A percentile compares a stretch with the other conserved stretches of the same genome.
Evolutionary conservation across 2,329 filamentous ascomycete species (phyloP).

Genomic region (Teratosphaeria epicoccoides): DNA sequence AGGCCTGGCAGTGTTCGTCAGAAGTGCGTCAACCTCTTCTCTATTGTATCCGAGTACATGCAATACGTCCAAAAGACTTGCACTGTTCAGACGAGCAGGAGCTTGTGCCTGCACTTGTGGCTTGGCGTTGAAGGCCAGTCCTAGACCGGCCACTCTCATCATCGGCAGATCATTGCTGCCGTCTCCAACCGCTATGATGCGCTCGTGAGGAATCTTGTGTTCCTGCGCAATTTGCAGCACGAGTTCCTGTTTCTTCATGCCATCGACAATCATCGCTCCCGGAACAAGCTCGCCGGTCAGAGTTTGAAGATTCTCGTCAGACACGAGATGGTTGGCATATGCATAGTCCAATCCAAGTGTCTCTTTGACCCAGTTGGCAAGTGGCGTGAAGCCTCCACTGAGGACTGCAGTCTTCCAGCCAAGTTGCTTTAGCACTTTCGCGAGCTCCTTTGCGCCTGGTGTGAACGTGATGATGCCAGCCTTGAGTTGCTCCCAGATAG

Average conservation of each 20-base stretch:
- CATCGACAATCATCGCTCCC: slow-evolving; percentile 61
- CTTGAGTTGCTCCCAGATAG: slow-evolving; percentile 56
- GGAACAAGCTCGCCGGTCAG: slow-evolving; percentile 65
- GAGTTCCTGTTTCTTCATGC: slow-evolving; percentile 62
- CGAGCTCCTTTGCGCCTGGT: slow-evolving; percentile 63
- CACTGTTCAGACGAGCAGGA: slow-evolving; percentile 59
- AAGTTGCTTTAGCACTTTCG: slow-evolving; percentile 62
- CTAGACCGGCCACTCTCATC: slow-evolving; percentile 64
- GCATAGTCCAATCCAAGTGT: slow-evolving; percentile 79
- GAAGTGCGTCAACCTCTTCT: slow-evolving; percentile 15
- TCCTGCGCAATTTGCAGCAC: slow-evolving; percentile 59
- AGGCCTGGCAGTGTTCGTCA: not conserved
- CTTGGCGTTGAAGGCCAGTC: slow-evolving; percentile 78
- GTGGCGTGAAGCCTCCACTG: slow-evolving; percentile 81
- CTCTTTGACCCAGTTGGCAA: slow-evolving; percentile 75
- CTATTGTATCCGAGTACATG: slow-evolving; percentile 53
- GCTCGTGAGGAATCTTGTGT: slow-evolving; percentile 54
- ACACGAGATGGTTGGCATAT: slow-evolving; percentile 71
- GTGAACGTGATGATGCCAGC: slow-evolving; percentile 69
- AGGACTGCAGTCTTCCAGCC: slow-evolving; percentile 84
- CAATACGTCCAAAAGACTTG: slow-evolving; percentile 59
- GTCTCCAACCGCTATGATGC: slow-evolving; percentile 67
- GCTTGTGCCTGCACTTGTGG: slow-evolving; percentile 70
- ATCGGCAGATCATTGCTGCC: slow-evolving; percentile 75
- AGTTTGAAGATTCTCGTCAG: slow-evolving; percentile 41